Evolutionary conservation across 2,329 filamentous ascomycete genomes (phyloP).

Genomic region (Sporothrix phasma): DNA sequence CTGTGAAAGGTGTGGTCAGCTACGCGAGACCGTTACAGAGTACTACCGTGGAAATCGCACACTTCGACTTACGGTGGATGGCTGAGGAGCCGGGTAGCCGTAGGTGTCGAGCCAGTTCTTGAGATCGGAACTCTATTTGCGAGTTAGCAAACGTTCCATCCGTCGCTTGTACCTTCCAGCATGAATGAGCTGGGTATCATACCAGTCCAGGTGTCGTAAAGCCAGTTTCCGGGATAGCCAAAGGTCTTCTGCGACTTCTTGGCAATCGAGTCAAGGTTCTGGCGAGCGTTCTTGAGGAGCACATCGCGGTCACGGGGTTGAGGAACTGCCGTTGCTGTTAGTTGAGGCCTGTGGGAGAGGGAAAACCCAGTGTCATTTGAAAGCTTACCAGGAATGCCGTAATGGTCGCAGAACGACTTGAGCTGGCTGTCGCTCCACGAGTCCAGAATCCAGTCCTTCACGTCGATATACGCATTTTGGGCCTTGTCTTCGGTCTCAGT

Average conservation of each 20-base stretch:
- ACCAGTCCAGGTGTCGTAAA: constrained; percentile 76
- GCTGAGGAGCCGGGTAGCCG: constrained; percentile 78
- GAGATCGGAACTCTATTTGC: constrained; percentile 81
- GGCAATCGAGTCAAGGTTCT: constrained; percentile 70
- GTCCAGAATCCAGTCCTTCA: constrained; percentile 90
- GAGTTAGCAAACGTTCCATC: too few relatives aligned
- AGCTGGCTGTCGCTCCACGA: constrained; percentile 91
- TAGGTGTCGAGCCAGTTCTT: constrained; percentile 89
- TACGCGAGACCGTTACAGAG: background rate
- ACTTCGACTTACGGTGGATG: constrained; percentile 41
- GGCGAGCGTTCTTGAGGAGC: constrained; percentile 65
- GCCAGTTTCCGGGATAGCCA: constrained; percentile 89
- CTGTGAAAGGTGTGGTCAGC: constrained; percentile 19
- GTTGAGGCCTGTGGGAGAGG: background rate
- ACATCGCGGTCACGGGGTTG: constrained; percentile 80
- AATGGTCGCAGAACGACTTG: constrained; percentile 83
- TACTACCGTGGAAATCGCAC: background rate
- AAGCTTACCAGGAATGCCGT: constrained; percentile 60
- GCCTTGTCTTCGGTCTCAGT: constrained; percentile 70
- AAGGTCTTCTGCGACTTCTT: constrained; percentile 65
- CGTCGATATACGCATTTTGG: constrained; percentile 57
- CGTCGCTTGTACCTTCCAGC: too few relatives aligned
- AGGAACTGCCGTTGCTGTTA: constrained; percentile 43
- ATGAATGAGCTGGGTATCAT: constrained; percentile 1
- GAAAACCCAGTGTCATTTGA: too few relatives aligned